A percentile compares a stretch with the other conserved stretches of the same genome.
Conservation (phyloP, 257 asterid genomes). For the Lithospermum erythrorhizon region DNA sequence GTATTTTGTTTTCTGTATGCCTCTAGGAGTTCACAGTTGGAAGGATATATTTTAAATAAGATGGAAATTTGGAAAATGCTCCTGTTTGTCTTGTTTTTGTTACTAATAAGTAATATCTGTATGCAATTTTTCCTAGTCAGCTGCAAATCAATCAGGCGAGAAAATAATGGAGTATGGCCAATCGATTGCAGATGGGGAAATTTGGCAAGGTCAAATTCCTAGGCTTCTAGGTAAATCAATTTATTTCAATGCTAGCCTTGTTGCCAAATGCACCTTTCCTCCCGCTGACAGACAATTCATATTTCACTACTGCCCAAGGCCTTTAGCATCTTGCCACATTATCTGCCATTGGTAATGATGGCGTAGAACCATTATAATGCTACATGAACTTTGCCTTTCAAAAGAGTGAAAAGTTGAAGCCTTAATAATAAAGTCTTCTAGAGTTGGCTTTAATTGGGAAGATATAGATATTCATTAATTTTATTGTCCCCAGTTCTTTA, state of each 20-base stretch:
- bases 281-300: no score
- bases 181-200: conserved; percentile 55
- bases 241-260: neutral
- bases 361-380: neutral
- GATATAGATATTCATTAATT: neutral
- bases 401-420: neutral
- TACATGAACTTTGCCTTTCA: neutral
- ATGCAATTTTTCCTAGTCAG: conserved; percentile 39
- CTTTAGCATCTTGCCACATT: no score
- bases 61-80: no score
- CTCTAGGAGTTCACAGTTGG: neutral
- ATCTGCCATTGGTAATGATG: neutral
- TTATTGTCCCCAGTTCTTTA: conserved; percentile 10
- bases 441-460: neutral
- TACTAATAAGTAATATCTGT: conserved; percentile 3
- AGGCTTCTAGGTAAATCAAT: conserved; percentile 82
- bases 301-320: no score
- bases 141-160: conserved; percentile 72
- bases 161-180: conserved; percentile 74
- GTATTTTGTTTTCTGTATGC: neutral
- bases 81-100: neutral
- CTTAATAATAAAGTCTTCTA: neutral
- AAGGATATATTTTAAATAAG: neutral
- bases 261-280: no score
- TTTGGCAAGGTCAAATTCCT: conserved; percentile 65